These are phyloP conservation scores for Dothistroma septosporum DNA, from an alignment of 2,329 filamentous ascomycete genomes.

Conservation along the genomic window DNA sequence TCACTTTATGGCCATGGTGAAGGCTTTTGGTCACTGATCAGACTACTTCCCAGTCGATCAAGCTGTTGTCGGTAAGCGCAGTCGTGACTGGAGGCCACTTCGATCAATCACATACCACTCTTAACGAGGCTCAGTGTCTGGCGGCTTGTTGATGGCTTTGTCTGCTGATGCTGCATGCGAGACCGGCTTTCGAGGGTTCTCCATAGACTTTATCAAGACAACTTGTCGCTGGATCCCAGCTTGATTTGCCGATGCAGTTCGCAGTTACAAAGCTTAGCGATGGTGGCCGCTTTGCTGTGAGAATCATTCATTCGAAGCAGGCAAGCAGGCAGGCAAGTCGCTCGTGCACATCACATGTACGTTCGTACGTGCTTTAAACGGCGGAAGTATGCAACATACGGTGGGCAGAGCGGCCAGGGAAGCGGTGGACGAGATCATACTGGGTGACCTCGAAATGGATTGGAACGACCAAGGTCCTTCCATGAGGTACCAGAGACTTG, in stretches of 20 bases:
- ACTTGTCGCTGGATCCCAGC: constrained; percentile 4
- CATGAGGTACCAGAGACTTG: constrained; percentile 17
- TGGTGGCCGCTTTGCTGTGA: constrained; percentile 8
- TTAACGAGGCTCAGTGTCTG: too few species aligned
- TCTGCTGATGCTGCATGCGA: background rate
- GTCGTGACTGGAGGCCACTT: background rate
- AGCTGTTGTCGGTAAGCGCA: background rate
- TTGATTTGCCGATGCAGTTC: background rate
- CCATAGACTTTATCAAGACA: constrained; percentile 3
- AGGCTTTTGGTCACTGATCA: background rate
- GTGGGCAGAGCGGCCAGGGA: constrained; percentile 7
- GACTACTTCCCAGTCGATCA: background rate
- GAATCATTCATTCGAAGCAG: constrained; percentile 6
- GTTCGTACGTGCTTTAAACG: constrained; percentile 16
- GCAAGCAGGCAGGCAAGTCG: constrained; percentile 1
- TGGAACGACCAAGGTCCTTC: constrained; percentile 11
- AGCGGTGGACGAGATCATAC: constrained; percentile 8
- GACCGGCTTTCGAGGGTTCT: background rate
- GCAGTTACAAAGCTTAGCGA: constrained; percentile 9
- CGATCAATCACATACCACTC: background rate
- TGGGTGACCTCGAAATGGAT: constrained; percentile 16
- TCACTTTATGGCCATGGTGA: background rate
- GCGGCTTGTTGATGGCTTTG: constrained; percentile 2
- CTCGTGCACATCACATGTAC: constrained; percentile 9
- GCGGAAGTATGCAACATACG: constrained; percentile 15